Evolutionary conservation across 2,329 filamentous ascomycete genomes (phyloP).

Genomic region (Trichoderma semiorbis): DNA sequence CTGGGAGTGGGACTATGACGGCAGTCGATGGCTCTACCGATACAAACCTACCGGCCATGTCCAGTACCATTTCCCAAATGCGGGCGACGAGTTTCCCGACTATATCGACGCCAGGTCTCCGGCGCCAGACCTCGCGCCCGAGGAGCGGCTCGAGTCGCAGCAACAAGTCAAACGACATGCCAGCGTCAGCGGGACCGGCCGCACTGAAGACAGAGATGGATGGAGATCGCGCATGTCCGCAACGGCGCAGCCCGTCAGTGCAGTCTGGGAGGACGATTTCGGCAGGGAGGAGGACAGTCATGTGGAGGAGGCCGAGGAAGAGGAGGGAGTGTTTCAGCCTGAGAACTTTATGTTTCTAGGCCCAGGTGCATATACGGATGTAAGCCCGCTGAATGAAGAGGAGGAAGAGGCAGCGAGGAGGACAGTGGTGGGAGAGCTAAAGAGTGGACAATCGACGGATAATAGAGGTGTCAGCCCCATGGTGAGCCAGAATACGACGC

Average conservation of each 20-base stretch:
- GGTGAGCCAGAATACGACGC: conserved; percentile 30
- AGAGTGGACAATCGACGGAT: conserved; percentile 16
- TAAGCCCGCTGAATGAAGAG: conserved; percentile 42
- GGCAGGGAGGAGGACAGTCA: neutral
- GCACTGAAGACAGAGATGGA: conserved; percentile 9
- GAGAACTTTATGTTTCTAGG: conserved; percentile 54
- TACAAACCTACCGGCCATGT: conserved; percentile 52
- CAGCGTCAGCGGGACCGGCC: conserved; percentile 19
- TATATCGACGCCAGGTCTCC: conserved; percentile 41
- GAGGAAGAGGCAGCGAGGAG: conserved; percentile 34
- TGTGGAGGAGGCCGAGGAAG: conserved; percentile 27
- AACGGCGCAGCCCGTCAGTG: conserved; percentile 32
- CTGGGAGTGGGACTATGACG: conserved; percentile 59
- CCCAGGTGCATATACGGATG: conserved; percentile 43
- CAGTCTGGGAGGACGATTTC: conserved; percentile 32
- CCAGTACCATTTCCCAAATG: conserved; percentile 55
- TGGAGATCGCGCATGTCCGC: conserved; percentile 31
- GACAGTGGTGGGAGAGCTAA: conserved; percentile 20
- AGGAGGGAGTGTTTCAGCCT: conserved; percentile 45
- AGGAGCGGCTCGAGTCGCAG: conserved; percentile 51
- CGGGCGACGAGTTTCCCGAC: conserved; percentile 57
- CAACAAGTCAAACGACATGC: conserved; percentile 43
- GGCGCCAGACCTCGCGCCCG: conserved; percentile 44
- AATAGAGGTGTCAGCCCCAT: conserved; percentile 29
- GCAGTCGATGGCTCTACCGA: conserved; percentile 55